phyloP scores from a whole-genome alignment of 2,329 filamentous ascomycete genomes.

The Diaporthe vaccinii region DNA sequence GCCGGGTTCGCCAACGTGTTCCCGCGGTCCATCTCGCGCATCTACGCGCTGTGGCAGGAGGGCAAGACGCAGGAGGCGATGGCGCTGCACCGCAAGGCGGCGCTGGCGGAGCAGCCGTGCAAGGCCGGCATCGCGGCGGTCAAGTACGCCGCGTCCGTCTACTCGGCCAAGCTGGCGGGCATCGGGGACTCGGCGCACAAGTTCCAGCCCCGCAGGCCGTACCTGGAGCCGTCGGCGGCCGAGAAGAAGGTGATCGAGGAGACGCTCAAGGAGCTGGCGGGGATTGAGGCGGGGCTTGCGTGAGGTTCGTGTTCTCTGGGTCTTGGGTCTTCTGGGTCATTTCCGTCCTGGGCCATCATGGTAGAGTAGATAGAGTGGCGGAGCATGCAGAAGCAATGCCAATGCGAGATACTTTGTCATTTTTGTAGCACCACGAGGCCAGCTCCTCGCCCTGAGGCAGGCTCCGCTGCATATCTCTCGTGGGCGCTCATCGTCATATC shows the following conservation, averaged over 20 bases:
- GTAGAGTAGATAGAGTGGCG: conserved; percentile 18
- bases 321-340: neutral
- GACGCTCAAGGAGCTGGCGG: conserved; percentile 58
- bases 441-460: neutral
- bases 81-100: conserved; percentile 70
- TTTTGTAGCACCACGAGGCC: neutral
- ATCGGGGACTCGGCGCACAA: conserved; percentile 71
- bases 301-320: neutral
- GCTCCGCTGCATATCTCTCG: neutral
- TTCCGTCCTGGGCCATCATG: neutral
- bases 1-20: conserved; percentile 75
- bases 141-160: conserved; percentile 77
- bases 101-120: conserved; percentile 74
- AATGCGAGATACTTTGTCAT: neutral
- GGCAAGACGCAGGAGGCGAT: conserved; percentile 72
- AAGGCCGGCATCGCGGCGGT: conserved; percentile 76
- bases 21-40: conserved; percentile 66
- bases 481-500: neutral
- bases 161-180: conserved; percentile 70
- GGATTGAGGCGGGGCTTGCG: conserved; percentile 60
- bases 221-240: conserved; percentile 62
- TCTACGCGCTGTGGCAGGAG: conserved; percentile 72
- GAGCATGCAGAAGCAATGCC: neutral
- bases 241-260: conserved; percentile 57
- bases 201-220: conserved; percentile 73